Percentiles rank a stretch among this genome's conserved stretches.
phyloP scores from a whole-genome alignment of 208 protist species.

The Tritrichomonas foetus region DNA sequence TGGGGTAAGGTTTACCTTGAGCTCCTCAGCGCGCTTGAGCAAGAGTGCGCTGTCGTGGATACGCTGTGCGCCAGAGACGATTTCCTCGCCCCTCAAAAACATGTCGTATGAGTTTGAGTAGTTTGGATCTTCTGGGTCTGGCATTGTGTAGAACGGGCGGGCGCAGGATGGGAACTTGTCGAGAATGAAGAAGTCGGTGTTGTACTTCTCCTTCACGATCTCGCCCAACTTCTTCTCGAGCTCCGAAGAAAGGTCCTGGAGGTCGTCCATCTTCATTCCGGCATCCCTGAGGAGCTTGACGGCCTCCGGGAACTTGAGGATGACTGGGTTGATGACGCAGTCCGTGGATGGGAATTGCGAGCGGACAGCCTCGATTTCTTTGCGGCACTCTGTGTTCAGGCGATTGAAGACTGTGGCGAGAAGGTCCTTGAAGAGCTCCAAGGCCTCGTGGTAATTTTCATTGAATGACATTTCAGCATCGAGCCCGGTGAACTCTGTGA shows the following conservation, averaged over 20 bases:
- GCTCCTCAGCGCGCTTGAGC: conserved; percentile 60
- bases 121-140: conserved; percentile 74
- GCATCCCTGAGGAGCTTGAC: conserved; percentile 65
- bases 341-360: conserved; percentile 79
- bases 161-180: conserved; percentile 89
- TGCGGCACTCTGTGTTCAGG: conserved; percentile 65
- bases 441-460: conserved; percentile 93
- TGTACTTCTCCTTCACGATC: conserved; percentile 92
- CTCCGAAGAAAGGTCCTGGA: conserved; percentile 81
- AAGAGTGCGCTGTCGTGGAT: conserved; percentile 92
- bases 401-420: conserved; percentile 90
- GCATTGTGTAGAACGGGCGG: conserved; percentile 99
- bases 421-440: conserved; percentile 74
- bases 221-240: conserved; percentile 87
- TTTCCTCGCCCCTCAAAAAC: conserved; percentile 99
- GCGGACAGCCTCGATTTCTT: conserved; percentile 73
- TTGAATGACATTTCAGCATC: conserved; percentile 99
- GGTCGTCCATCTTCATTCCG: conserved; percentile 57
- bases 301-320: conserved; percentile 40
- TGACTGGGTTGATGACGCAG: neutral
- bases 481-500: conserved; percentile 98
- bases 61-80: conserved; percentile 97
- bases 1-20: conserved; percentile 25
- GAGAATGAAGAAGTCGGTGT: conserved; percentile 97
- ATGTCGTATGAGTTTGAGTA: conserved; percentile 93